These are phyloP conservation scores for Cutaneotrichosporon daszewskae DNA, from an alignment of 1,284 basidiomycete genomes.

Conservation along the genomic window DNA sequence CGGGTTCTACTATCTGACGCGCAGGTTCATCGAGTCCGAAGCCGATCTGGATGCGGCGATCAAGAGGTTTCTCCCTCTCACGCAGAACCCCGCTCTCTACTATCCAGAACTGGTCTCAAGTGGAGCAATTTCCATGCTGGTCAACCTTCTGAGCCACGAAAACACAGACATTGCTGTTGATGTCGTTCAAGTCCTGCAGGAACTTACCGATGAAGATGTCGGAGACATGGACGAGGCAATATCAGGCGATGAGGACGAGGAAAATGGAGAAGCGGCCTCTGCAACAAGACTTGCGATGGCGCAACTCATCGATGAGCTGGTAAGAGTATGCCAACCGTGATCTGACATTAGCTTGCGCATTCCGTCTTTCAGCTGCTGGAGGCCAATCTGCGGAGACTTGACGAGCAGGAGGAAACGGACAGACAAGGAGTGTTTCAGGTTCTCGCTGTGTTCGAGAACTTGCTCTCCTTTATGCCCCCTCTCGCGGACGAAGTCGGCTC, in stretches of 20 bases:
- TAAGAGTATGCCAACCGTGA: constrained; percentile 44
- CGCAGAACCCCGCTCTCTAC: constrained; percentile 73
- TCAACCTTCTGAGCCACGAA: constrained; percentile 83
- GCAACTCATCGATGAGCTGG: constrained; percentile 65
- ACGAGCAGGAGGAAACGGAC: constrained; percentile 73
- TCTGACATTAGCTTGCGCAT: constrained; percentile 59
- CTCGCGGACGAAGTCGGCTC: constrained; percentile 64
- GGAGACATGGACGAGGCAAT: constrained; percentile 70
- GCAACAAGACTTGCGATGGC: constrained; percentile 54
- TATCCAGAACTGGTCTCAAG: constrained; percentile 85
- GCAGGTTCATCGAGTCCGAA: constrained; percentile 96
- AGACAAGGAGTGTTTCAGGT: constrained; percentile 85
- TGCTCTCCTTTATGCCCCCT: constrained; percentile 74
- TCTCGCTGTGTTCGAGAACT: constrained; percentile 88
- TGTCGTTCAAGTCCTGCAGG: constrained; percentile 82
- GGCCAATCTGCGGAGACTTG: constrained; percentile 75
- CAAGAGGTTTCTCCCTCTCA: constrained; percentile 79
- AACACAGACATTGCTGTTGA: constrained; percentile 92
- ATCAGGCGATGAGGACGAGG: constrained; percentile 55
- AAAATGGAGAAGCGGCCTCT: constrained; percentile 53
- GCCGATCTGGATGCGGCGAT: constrained; percentile 83
- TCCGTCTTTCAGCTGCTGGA: constrained; percentile 84
- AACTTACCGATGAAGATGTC: constrained; percentile 90
- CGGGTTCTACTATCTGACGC: background rate
- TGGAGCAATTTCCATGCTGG: constrained; percentile 60